Base-by-base conservation (phyloP, 2,329 filamentous ascomycete species). In the Magnaporthales sp. region DNA sequence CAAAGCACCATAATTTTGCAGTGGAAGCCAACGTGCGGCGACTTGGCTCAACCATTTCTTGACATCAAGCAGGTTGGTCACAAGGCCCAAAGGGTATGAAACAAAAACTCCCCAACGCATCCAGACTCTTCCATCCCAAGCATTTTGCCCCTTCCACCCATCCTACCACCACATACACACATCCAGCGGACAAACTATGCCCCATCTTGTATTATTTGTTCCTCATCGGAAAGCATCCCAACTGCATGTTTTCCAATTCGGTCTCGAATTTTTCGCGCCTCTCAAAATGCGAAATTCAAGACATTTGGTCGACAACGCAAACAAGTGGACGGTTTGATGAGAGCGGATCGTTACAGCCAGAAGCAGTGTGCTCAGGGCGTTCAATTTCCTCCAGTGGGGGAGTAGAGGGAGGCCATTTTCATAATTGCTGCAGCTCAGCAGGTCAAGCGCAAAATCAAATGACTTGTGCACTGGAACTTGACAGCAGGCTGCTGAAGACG, bases 321-420 rank as follows among this genome's bases (percentile, higher is more conserved):
- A 54, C 61, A 63, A 60, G 31, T 30, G 22, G 61, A 22, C 32
- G n/a, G 27, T 65, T 27, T 65, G 24, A 56, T 27, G 19, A 13
- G 54, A 27, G 30, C 63, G 63, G 64, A 54, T 22, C 60, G n/a
- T 65, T 26, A 51, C 54, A 64, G 62, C 62, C 32, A 38, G 15
- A 64, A 19, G 11, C 11, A 15, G 38, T 15, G 11, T 15, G 38
- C 11, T 4, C 38, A 60, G 56, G 24, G 27, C 56, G 24, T 60
- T 24, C 8, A 64, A 60, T 31, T 65, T 56, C 64, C 64, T 58
- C 29, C 64, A 30, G n/a, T 65, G 64, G 64, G 62, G 56, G 64
- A 60, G 64, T 58, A 56, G 51, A 31, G 51, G 27, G 15, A 60
- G 27, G 54, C 32, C 15, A 11, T 29, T 29, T 65, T 54, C 54